These are phyloP conservation scores for Diddensiella santjacobensis DNA, from an alignment of 805 yeast genomes.

Conservation along the genomic window DNA sequence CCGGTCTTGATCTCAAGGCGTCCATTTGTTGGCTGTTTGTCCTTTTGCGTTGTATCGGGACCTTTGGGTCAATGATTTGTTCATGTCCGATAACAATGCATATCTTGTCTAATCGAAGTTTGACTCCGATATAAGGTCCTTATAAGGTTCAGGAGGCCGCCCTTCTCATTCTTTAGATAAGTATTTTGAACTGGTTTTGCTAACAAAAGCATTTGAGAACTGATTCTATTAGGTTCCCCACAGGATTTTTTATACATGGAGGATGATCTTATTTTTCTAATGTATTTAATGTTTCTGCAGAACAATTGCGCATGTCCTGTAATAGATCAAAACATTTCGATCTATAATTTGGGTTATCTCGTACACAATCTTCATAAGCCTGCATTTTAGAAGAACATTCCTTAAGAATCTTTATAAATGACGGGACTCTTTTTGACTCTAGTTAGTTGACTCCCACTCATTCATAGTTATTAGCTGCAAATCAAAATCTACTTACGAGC, in stretches of 20 bases:
- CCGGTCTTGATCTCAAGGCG: too few species aligned
- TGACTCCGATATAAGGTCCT: too few species aligned
- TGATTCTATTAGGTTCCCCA: background rate
- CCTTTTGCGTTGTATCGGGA: background rate
- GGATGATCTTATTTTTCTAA: slow-evolving; percentile 12
- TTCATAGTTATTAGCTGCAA: too few species aligned
- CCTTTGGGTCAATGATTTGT: slow-evolving; percentile 5
- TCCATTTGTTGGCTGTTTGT: background rate
- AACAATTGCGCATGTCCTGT: slow-evolving; percentile 61
- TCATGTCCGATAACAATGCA: too few species aligned
- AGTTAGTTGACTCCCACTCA: background rate
- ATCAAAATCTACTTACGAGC: slow-evolving; percentile 28
- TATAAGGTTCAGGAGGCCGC: background rate
- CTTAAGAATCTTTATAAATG: slow-evolving; percentile 63
- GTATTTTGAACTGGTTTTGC: background rate
- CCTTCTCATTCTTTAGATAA: background rate
- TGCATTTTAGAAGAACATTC: slow-evolving; percentile 56
- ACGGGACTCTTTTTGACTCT: slow-evolving; percentile 55
- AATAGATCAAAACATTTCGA: slow-evolving; percentile 54
- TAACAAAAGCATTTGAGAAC: background rate
- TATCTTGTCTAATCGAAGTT: too few species aligned
- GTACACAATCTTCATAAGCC: slow-evolving; percentile 64
- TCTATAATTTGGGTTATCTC: slow-evolving; percentile 41
- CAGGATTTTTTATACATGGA: too few species aligned
- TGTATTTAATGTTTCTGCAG: slow-evolving; percentile 38